Conservation (phyloP, 352 stramenopile species). For the Pythium dissotocum region DNA sequence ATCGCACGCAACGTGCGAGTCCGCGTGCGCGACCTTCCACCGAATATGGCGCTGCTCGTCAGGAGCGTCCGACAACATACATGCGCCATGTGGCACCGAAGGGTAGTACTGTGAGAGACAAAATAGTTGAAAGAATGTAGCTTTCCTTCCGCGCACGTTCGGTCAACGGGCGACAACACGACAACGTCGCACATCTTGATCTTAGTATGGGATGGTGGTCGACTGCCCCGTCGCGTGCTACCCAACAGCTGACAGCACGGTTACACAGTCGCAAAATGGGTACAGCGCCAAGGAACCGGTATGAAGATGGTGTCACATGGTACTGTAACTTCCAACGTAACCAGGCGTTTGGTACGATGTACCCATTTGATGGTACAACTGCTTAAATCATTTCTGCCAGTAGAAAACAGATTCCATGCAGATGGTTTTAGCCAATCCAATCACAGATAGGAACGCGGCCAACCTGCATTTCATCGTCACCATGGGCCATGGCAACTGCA, state of each 20-base stretch:
- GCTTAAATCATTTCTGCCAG: neutral
- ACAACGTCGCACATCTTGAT: constrained; percentile 22
- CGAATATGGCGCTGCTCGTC: constrained; percentile 6
- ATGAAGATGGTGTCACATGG: neutral
- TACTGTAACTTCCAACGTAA: neutral
- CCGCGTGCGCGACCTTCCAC: constrained; percentile 10
- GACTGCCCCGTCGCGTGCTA: constrained; percentile 20
- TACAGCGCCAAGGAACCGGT: neutral
- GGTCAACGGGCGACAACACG: constrained; percentile 9
- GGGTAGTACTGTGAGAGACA: constrained; percentile 20
- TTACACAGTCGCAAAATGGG: neutral
- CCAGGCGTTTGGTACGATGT: neutral
- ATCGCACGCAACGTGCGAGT: constrained; percentile 2
- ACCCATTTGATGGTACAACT: neutral
- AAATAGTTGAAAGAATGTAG: constrained; percentile 12
- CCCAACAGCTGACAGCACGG: constrained; percentile 2
- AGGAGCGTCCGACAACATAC: neutral
- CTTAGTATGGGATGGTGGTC: constrained; percentile 17
- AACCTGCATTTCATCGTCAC: constrained; percentile 13
- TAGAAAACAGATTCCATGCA: neutral
- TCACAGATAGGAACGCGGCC: constrained; percentile 31
- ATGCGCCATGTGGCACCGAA: neutral
- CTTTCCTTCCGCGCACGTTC: constrained; percentile 27
- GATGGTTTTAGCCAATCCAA: constrained; percentile 35
- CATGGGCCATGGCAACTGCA: constrained; percentile 26